Evolutionary conservation across 2,329 filamentous ascomycete genomes (phyloP), one percentile per base, ranked within the genome.

Genomic region (Pyrenophora seminiperda): DNA sequence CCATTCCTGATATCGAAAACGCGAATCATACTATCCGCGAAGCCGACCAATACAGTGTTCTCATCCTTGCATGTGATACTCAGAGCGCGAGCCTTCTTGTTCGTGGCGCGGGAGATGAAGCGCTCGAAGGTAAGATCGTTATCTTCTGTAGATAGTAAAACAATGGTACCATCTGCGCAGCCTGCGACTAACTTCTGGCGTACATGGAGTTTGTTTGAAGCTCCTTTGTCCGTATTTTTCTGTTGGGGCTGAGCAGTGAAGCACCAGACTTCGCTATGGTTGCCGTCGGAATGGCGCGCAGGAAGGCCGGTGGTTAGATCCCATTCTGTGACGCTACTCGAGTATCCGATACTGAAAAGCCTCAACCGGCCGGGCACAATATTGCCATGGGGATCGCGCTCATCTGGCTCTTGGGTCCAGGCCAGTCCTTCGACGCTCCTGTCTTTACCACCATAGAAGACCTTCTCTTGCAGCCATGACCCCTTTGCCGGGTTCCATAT

Each of bases 181-280:
- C 94, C 94, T 44, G 86, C 89, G 10, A 96, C 88, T 32, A 99
- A 81, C 68, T 90, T 88, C 72, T 76, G 77, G 41, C 70, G 68
- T 2, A 55, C 40, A 13, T 20, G 29, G 50, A 65, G 62, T 22
- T 63, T 62, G 9, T 62, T 57, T 1, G 44, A 45, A 13, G 43
- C 40, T n/a, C 53, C 54, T 33, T 59, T 58, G 18, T 36, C 24
- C 13, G 41, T 51, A 10, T 70, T 52, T 50, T 77, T 75, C 71
- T 75, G 76, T 58, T 79, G 78, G 3, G 93, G 94, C 75, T 97
- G 93, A 11, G 88, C 89, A 50, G 90, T 90, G 65, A 99, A 83
- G 75, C 93, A 97, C 94, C 94, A 99, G 54, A 97, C 93, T 67
- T 97, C 92, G 59, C 91, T 92, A 73, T 96, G 91, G 73, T 95